Conservation (phyloP, 208 protist species). For the Acanthamoeba castellanii region DNA sequence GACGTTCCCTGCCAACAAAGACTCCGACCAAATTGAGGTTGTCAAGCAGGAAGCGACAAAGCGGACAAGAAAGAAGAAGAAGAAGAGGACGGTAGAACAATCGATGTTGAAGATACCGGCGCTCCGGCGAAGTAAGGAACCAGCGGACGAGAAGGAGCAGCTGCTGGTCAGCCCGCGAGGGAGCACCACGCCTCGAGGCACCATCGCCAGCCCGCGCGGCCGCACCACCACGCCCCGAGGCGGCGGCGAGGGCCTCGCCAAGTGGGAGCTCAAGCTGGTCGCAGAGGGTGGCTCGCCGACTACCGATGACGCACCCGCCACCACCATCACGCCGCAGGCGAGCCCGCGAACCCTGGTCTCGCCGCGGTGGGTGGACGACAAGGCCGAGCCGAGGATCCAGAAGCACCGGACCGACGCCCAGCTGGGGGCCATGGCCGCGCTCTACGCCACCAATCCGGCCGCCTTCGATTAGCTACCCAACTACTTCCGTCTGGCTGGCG, state of each 20-base stretch:
- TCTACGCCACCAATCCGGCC: background rate
- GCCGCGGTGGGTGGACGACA: background rate
- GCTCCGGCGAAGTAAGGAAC: background rate
- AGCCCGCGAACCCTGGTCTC: background rate
- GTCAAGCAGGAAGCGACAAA: no score
- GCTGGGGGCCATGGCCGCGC: background rate
- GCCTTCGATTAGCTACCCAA: background rate
- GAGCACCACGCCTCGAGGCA: background rate
- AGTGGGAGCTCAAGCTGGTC: background rate
- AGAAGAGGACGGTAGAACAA: background rate
- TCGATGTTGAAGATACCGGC: background rate
- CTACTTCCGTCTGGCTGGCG: no score
- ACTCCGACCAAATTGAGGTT: no score
- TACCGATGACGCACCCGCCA: background rate
- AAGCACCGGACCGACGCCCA: background rate
- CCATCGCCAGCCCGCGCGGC: background rate
- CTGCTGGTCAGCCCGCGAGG: background rate
- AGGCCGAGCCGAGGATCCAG: background rate
- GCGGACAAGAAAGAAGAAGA: no score
- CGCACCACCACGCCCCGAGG: background rate
- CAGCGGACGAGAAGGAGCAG: background rate
- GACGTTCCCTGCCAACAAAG: no score
- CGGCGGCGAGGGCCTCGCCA: background rate
- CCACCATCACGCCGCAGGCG: background rate
- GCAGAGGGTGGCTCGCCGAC: background rate